Conservation (phyloP, 2,329 filamentous ascomycete species). For the Paecilomyces sp. region DNA sequence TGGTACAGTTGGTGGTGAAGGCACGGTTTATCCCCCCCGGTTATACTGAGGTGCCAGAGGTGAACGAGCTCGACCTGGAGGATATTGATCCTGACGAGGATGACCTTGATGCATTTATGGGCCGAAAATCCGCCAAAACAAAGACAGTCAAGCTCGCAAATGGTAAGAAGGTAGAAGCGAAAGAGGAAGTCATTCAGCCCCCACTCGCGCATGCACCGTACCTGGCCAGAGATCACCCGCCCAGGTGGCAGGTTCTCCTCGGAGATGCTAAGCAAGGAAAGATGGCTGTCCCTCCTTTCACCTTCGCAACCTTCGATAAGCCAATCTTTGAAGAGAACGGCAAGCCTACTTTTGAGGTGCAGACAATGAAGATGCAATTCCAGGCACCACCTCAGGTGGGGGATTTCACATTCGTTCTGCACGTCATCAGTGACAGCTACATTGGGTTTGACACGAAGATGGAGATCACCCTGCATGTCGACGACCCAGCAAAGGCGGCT, state of each 20-base stretch:
- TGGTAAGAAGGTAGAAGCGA: conserved; percentile 47
- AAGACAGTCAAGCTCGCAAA: conserved; percentile 54
- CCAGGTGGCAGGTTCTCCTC: conserved; percentile 90
- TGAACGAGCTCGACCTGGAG: conserved; percentile 74
- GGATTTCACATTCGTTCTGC: conserved; percentile 90
- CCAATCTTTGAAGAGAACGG: conserved; percentile 73
- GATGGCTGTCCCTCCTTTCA: conserved; percentile 92
- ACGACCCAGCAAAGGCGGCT: conserved; percentile 78
- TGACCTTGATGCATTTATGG: conserved; percentile 77
- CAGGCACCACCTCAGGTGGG: conserved; percentile 87
- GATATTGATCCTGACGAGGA: conserved; percentile 90
- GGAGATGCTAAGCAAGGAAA: conserved; percentile 91
- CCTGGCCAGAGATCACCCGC: conserved; percentile 80
- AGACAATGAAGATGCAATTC: conserved; percentile 96
- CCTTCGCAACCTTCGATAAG: conserved; percentile 88
- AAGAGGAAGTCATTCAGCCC: conserved; percentile 61
- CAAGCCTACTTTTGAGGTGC: conserved; percentile 86
- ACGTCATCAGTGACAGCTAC: conserved; percentile 90
- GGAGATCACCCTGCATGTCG: conserved; percentile 82
- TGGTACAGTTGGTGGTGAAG: conserved; percentile 93
- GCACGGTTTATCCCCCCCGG: conserved; percentile 88
- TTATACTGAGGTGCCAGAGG: conserved; percentile 62
- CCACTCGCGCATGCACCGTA: conserved; percentile 88
- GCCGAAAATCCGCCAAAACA: conserved; percentile 59
- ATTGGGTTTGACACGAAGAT: conserved; percentile 88